Evolutionary conservation across 768 basidiomycete genomes (phyloP), one percentile per base, ranked within the genome.

Genomic region (Lactarius quietus): DNA sequence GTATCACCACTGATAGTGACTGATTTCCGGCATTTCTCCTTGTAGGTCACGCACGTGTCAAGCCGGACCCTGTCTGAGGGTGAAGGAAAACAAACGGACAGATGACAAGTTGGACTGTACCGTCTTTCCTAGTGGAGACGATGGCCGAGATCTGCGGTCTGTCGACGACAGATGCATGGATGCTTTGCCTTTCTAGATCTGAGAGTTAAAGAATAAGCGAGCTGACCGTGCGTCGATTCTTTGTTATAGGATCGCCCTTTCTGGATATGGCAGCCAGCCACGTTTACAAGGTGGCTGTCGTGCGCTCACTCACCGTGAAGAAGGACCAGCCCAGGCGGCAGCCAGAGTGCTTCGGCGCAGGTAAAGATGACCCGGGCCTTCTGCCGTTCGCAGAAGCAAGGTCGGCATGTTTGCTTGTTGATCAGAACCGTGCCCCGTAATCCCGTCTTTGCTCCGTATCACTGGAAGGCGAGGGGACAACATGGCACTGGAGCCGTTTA

Each of bases 11-110:
- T 26, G 48, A 51, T 51, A 15, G 48, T 26, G 48, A 51, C 14
- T 51, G 48, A 54, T 54, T 29, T 31, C 53, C 53, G 53, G 53
- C 9, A 33, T 33, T 54, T 54, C 53, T 33, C 29, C 53, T 54
- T 54, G 29, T 17, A 29, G 29, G 53, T 29, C 53, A 20, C 18
- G 53, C 18, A 18, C 18, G 10, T 33, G 29, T 54, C 17, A 54
- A 20, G 48, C 26, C 48, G 2, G 48, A 7, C 12, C 48, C 14
- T n/a, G n/a, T n/a, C n/a, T n/a, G 23, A 26, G 14, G 45, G 45
- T n/a, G n/a, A n/a, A n/a, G n/a, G n/a, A n/a, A n/a, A n/a, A 26
- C 48, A 51, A 48, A 51, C 14, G 6, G 23, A 26, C 48, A 48
- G 15, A 26, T 3, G 14, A 6, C 48, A 7, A 14, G 26, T 12